Evolutionary conservation across 352 stramenopile genomes (phyloP).

Genomic region (Globisporangium uncinulatum): DNA sequence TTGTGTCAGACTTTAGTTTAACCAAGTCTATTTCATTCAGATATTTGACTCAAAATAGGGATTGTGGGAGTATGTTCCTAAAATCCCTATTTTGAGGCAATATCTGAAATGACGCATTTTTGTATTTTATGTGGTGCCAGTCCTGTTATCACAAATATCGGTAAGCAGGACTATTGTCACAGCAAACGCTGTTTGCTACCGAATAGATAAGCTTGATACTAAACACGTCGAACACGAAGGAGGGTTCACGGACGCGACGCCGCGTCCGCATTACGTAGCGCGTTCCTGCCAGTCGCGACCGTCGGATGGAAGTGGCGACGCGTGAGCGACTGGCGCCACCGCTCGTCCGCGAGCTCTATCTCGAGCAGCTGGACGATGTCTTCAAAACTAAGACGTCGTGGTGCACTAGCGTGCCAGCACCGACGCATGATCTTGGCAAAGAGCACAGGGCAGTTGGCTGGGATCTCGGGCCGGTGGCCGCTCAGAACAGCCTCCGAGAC

Average conservation of each 20-base stretch:
- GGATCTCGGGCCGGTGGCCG: slow-evolving; percentile 59
- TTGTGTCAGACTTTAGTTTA: no score
- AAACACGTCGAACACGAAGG: background rate
- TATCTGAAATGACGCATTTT: no score
- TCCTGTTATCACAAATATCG: no score
- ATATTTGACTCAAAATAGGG: no score
- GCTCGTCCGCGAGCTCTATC: slow-evolving; percentile 57
- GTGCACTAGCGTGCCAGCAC: slow-evolving; percentile 67
- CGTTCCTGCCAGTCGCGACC: background rate
- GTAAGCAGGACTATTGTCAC: no score
- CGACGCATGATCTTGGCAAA: slow-evolving; percentile 82
- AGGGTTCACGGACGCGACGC: background rate
- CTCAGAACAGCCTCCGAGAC: slow-evolving; percentile 67
- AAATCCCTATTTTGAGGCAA: no score
- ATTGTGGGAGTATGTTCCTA: no score
- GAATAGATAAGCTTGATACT: background rate
- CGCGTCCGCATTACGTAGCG: slow-evolving; percentile 7
- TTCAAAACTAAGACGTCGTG: slow-evolving; percentile 66
- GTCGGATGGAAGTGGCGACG: slow-evolving; percentile 2
- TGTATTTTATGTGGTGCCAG: no score
- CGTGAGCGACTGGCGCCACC: slow-evolving; percentile 21
- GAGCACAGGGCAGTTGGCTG: slow-evolving; percentile 44
- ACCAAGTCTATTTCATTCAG: no score
- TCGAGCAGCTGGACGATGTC: slow-evolving; percentile 76
- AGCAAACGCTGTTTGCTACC: no score